Evolutionary conservation across 805 yeast genomes (phyloP).

Genomic region (Kluyveromyces siamensis): DNA sequence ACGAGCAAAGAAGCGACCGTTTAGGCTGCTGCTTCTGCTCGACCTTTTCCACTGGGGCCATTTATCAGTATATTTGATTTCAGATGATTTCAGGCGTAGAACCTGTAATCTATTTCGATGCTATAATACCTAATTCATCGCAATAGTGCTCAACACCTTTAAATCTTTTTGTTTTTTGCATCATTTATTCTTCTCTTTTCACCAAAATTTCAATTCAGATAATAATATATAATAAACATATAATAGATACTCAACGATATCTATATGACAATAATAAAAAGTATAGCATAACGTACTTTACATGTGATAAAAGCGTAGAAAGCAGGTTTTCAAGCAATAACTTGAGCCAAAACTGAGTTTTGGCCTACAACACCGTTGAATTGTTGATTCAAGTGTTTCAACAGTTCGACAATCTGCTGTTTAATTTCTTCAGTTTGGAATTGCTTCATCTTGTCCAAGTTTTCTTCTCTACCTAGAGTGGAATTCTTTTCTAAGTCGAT

Average conservation of each 20-base stretch:
- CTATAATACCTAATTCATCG: no score
- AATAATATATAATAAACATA: background rate
- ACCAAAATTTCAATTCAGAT: background rate
- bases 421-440: slow-evolving; percentile 64
- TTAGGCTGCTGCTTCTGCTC: no score
- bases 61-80: no score
- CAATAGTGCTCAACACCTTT: background rate
- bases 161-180: background rate
- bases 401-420: slow-evolving; percentile 54
- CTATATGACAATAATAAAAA: background rate
- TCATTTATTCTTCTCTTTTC: background rate
- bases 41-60: no score
- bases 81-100: no score
- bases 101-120: no score
- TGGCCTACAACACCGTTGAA: slow-evolving; percentile 55
- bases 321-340: slow-evolving; percentile 21
- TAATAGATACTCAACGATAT: background rate
- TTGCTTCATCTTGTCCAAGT: slow-evolving; percentile 68
- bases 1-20: background rate
- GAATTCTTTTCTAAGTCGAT: slow-evolving; percentile 60
- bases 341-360: slow-evolving; percentile 28
- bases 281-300: background rate
- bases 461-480: slow-evolving; percentile 80
- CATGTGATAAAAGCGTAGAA: background rate
- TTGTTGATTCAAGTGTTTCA: slow-evolving; percentile 61